A percentile compares a stretch with the other conserved stretches of the same genome.
phyloP scores from a whole-genome alignment of 441 rosid genomes.

The Populus tomentosa region DNA sequence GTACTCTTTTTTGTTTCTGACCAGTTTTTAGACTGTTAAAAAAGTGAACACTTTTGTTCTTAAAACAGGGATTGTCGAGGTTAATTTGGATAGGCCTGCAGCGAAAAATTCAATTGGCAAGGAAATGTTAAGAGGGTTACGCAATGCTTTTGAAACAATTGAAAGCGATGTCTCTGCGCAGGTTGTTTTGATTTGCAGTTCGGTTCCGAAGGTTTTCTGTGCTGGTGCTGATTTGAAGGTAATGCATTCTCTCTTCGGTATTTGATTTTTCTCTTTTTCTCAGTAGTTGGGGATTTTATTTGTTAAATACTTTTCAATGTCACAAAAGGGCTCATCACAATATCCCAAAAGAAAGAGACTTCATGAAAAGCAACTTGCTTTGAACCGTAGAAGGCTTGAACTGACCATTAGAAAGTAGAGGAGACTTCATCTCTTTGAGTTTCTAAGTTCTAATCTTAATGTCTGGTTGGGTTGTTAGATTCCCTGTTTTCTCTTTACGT shows the following conservation, averaged over 20 bases:
- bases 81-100: conserved; percentile 61
- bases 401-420: too few relatives aligned
- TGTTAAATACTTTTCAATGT: not conserved
- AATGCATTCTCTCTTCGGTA: not conserved
- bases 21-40: not conserved
- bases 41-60: not conserved
- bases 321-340: not conserved
- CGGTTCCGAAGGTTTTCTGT: conserved; percentile 74
- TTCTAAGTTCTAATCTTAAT: not conserved
- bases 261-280: not conserved
- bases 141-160: conserved; percentile 49
- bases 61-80: conserved; percentile 68
- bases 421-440: not conserved
- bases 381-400: not conserved
- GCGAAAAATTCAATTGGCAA: conserved; percentile 71
- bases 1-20: not conserved
- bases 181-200: conserved; percentile 66
- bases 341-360: too few relatives aligned
- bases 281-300: not conserved
- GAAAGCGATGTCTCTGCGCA: conserved; percentile 51
- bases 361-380: not conserved
- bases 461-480: not conserved
- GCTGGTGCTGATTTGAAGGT: conserved; percentile 99
- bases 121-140: conserved; percentile 68
- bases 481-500: not conserved